Evolutionary conservation across 2,329 filamentous ascomycete genomes (phyloP).

Genomic region (Cladosporium sp.): DNA sequence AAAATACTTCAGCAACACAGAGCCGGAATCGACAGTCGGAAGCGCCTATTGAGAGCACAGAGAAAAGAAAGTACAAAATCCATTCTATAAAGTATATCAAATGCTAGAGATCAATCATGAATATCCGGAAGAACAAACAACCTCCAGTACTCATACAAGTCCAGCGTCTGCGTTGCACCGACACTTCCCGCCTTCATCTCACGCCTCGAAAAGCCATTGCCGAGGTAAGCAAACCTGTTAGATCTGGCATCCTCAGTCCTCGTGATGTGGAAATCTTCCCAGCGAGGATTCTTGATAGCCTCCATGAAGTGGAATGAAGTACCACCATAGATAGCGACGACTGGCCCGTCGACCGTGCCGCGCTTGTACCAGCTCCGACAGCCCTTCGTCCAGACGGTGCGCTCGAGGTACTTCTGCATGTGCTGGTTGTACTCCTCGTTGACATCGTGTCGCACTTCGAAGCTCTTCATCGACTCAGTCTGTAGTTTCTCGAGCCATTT

Average conservation of each 20-base stretch:
- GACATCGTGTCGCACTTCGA: slow-evolving; percentile 47
- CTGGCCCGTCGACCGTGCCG: slow-evolving; percentile 41
- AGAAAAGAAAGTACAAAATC: background rate
- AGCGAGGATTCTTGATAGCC: slow-evolving; percentile 7
- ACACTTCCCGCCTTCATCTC: background rate
- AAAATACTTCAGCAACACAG: background rate
- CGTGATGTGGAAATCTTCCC: slow-evolving; percentile 6
- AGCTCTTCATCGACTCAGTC: slow-evolving; percentile 31
- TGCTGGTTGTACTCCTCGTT: slow-evolving; percentile 52
- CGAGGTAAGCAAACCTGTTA: slow-evolving; percentile 5
- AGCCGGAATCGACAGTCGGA: background rate
- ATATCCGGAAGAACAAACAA: background rate
- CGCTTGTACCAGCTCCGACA: slow-evolving; percentile 59
- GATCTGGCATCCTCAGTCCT: background rate
- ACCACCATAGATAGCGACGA: slow-evolving; percentile 23
- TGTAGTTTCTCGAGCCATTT: slow-evolving; percentile 24
- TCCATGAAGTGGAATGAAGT: slow-evolving; percentile 8
- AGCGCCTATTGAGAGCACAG: background rate
- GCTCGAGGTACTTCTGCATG: slow-evolving; percentile 50
- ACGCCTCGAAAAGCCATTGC: background rate
- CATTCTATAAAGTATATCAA: background rate
- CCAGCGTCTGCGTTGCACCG: slow-evolving; percentile 1
- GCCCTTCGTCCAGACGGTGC: slow-evolving; percentile 50
- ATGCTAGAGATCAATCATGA: background rate
- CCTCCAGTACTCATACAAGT: slow-evolving; percentile 5